Conservation (phyloP, 495 filamentous ascomycete genomes). For the Cudoniella acicularis region DNA sequence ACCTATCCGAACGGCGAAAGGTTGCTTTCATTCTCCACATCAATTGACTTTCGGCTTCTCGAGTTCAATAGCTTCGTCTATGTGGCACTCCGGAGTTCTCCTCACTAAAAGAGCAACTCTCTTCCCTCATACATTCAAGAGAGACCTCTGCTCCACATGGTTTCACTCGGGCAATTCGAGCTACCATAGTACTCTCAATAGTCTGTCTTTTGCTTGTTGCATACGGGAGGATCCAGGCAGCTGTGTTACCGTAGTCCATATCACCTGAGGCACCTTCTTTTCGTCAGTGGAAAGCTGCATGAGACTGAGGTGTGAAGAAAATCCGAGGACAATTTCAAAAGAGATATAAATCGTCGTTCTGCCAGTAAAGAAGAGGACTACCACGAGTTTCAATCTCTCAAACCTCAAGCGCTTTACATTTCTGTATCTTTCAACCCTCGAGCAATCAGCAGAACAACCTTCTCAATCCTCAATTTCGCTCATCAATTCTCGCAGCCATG, state of each 20-base stretch:
- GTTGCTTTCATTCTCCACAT: not conserved
- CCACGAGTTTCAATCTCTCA: too few relatives aligned
- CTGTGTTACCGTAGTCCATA: too few relatives aligned
- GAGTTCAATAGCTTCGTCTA: not conserved
- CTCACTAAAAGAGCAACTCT: not conserved
- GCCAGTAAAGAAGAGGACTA: too few relatives aligned
- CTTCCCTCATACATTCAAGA: not conserved
- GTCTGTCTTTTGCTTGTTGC: not conserved
- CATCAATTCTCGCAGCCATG: not conserved
- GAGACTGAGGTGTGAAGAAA: not conserved
- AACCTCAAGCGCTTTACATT: too few relatives aligned
- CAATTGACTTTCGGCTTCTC: not conserved
- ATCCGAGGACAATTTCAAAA: not conserved
- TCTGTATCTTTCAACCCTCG: not conserved
- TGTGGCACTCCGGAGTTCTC: not conserved
- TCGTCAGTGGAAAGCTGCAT: not conserved
- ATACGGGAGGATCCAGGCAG: too few relatives aligned
- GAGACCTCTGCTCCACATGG: not conserved
- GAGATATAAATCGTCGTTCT: not conserved
- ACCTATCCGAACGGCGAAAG: not conserved
- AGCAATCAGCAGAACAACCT: not conserved
- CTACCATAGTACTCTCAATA: slow-evolving; percentile 2
- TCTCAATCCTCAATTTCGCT: not conserved
- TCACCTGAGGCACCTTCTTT: too few relatives aligned
- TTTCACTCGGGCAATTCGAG: slow-evolving; percentile 6